Evolutionary conservation across 768 basidiomycete genomes (phyloP), one percentile per base, ranked within the genome.

Genomic region (Mycena alexandri): DNA sequence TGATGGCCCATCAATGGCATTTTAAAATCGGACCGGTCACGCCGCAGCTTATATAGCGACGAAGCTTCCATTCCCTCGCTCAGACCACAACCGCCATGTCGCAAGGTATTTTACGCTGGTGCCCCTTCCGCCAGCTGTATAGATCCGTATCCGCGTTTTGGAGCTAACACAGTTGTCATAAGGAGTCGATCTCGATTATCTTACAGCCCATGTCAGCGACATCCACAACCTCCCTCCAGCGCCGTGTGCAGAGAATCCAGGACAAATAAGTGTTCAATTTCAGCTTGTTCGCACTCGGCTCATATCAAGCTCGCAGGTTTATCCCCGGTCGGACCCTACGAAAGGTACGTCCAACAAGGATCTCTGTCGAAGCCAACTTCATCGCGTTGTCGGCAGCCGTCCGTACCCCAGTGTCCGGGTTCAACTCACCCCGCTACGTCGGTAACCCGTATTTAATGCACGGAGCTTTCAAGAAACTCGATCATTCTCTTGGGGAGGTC

Each of bases 361-460:
- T 13, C 12, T n/a, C 34, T 48, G 3, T 29, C n/a, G 41, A n/a
- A 48, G 17, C 21, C 10, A 53, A 24, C 38, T 44, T 54, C 17
- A 59, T 54, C 43, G 59, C 59, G 10, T 62, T 51, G 58, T 8
- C 59, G 72, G 68, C 72, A 21, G 66, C 76, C 53, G 72, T 74
- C 17, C 73, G 75, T 66, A 12, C 68, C 67, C 8, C 65, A 75
- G 3, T 71, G 74, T 42, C 70, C 71, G 25, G 74, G 74, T 2
- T 44, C 42, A 51, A 73, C 71, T 61, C 77, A 12, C n/a, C 63
- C 56, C 65, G 73, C 25, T 77, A 77, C 48, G 76, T 84, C 13
- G 84, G 84, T 21, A 88, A 86, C 67, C 83, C 86, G 1, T 86
- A 79, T 69, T 77, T 85, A 6, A 82, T 86, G 75, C 74, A 80